Evolutionary conservation across 2,329 filamentous ascomycete species (phyloP).

Genomic region (Ophiostoma sp.): DNA sequence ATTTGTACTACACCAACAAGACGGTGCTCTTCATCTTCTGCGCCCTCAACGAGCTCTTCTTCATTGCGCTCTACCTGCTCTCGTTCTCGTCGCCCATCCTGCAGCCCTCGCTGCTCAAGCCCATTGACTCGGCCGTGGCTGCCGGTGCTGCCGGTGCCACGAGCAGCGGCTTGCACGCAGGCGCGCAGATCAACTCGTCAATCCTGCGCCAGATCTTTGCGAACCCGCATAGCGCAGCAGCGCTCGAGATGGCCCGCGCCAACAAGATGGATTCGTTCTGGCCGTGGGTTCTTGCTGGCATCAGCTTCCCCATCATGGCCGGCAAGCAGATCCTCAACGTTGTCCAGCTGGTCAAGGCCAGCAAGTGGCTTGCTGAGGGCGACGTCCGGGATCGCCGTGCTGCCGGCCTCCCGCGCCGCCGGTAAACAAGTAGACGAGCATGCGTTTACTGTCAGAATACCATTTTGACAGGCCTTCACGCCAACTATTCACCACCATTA

Average conservation of each 20-base stretch:
- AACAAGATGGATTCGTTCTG: slow-evolving; percentile 72
- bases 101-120: slow-evolving; percentile 76
- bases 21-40: slow-evolving; percentile 89
- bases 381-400: slow-evolving; percentile 67
- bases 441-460: background rate
- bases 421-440: slow-evolving; percentile 38
- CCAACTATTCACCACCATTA: background rate
- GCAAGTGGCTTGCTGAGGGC: slow-evolving; percentile 89
- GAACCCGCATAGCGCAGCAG: slow-evolving; percentile 87
- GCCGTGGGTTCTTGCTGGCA: slow-evolving; percentile 76
- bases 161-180: slow-evolving; percentile 59
- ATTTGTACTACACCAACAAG: slow-evolving; percentile 98
- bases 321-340: slow-evolving; percentile 94
- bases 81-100: slow-evolving; percentile 92
- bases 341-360: slow-evolving; percentile 90
- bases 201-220: slow-evolving; percentile 75
- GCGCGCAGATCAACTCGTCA: slow-evolving; percentile 68
- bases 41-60: slow-evolving; percentile 90
- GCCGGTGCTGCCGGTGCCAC: slow-evolving; percentile 32
- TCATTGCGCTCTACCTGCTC: slow-evolving; percentile 95
- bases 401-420: slow-evolving; percentile 51
- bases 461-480: background rate
- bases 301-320: slow-evolving; percentile 84
- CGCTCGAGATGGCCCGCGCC: slow-evolving; percentile 85
- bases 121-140: slow-evolving; percentile 46